Evolutionary conservation across 2,329 filamentous ascomycete species (phyloP).

Genomic region (Neoascochyta sp.): DNA sequence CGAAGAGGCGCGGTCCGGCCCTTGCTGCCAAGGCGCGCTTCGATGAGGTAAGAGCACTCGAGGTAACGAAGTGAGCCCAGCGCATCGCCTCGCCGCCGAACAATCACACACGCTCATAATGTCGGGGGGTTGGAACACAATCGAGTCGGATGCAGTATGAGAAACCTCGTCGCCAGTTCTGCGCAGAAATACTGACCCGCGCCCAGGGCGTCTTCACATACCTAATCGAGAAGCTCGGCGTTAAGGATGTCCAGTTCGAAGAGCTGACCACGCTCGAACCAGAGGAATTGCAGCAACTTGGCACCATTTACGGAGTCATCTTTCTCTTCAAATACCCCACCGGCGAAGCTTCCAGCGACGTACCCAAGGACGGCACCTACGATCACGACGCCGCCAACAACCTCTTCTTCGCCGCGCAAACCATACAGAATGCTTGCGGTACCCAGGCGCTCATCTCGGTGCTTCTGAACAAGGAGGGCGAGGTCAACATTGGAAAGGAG

Average conservation of each 20-base stretch:
- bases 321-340: slow-evolving; percentile 98
- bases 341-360: slow-evolving; percentile 60
- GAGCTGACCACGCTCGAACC: slow-evolving; percentile 88
- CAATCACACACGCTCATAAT: slow-evolving; percentile 14
- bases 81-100: slow-evolving; percentile 1
- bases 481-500: slow-evolving; percentile 67
- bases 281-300: slow-evolving; percentile 63
- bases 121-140: slow-evolving; percentile 87
- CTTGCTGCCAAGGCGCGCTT: not conserved
- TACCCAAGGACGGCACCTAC: slow-evolving; percentile 76
- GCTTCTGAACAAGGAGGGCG: slow-evolving; percentile 74
- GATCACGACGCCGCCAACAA: slow-evolving; percentile 70
- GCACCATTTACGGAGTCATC: slow-evolving; percentile 79
- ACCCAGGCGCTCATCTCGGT: slow-evolving; percentile 93
- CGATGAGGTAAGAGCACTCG: slow-evolving; percentile 2
- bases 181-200: slow-evolving; percentile 5
- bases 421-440: slow-evolving; percentile 97
- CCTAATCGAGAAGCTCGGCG: slow-evolving; percentile 86
- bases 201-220: slow-evolving; percentile 90
- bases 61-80: too few species aligned
- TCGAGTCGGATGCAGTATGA: slow-evolving; percentile 90
- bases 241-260: slow-evolving; percentile 93
- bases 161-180: not conserved
- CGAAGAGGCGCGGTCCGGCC: not conserved
- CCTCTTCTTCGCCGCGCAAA: slow-evolving; percentile 93